Base-by-base conservation (phyloP, 2,329 filamentous ascomycete genomes). In the Cladophialophora carrionii region DNA sequence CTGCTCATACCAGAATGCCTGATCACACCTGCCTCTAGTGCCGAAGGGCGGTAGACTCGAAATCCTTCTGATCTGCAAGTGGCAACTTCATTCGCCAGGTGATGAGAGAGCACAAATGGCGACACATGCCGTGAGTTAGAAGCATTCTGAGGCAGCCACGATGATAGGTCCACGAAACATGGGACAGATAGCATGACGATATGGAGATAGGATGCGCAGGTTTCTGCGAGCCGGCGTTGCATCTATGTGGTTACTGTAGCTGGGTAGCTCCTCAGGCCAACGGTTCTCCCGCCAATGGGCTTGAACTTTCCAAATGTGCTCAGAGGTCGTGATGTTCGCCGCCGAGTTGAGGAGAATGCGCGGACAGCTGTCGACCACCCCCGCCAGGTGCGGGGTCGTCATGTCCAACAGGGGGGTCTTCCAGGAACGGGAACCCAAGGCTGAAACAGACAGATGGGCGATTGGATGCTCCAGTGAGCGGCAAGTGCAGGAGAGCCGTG, bases 161-260 rank as follows among this genome's bases (percentile, higher is more conserved):
- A 31, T 52, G 57, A 60, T 53, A 60, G 57, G 57, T 43, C 57
- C 34, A 53, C 32, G 57, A 53, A 43, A 31, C 46, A n/a, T 26
- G 46, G 48, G 46, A 53, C 48, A 51, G 57, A 60, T 60, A 60
- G 57, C 57, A 52, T 60, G 48, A 60, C 32, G 57, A 51, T 32
- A 34, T 41, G 57, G 6, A 60, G 57, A 60, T 60, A 60, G 57
- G 48, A 60, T 60, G 57, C 57, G 41, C 48, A 60, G 24, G 34
- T 31, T 53, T 53, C 24, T 48, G 8, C 32, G 10, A 41, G 31
- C 52, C 17, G 52, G 52, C 32, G 52, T 34, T 54, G 52, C 52
- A 54, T 12, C n/a, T 4, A 54, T 17, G 24, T 34, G 52, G 52
- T 54, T 12, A 32, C 17, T 3, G 51, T n/a, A 53, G 51, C 51